Percentiles rank a stretch among this genome's conserved stretches.
Evolutionary conservation across 2,329 filamentous ascomycete species (phyloP).

Genomic region (Cordyceps cateniannulata): DNA sequence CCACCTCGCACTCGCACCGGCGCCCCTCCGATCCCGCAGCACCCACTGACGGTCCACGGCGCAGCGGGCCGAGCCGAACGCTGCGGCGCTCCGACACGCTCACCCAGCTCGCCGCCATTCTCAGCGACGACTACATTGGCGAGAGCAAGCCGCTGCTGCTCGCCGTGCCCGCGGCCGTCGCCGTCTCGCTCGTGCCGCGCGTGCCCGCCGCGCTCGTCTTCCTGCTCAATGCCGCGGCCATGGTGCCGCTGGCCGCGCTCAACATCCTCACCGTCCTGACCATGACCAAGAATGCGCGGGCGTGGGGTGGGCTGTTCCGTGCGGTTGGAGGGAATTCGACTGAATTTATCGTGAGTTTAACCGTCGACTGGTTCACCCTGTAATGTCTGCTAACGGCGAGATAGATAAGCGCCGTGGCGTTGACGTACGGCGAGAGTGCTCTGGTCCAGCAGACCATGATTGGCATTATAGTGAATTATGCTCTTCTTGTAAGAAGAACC

Average conservation of each 20-base stretch:
- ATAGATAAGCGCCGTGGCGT: conserved; percentile 6
- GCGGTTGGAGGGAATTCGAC: conserved; percentile 14
- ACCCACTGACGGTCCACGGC: too few relatives aligned
- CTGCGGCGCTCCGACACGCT: conserved; percentile 11
- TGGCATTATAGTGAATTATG: conserved; percentile 15
- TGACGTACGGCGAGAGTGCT: conserved; percentile 1
- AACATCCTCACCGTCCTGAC: conserved; percentile 13
- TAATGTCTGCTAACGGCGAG: neutral
- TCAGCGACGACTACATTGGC: conserved; percentile 14
- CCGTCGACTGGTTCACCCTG: neutral
- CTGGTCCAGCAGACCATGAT: conserved; percentile 15
- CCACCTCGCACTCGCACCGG: neutral
- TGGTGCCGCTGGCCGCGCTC: conserved; percentile 14
- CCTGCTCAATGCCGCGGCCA: conserved; percentile 11
- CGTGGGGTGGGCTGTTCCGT: conserved; percentile 13
- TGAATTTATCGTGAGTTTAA: conserved; percentile 12
- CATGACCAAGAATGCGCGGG: conserved; percentile 8
- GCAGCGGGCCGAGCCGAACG: neutral
- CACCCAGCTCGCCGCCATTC: conserved; percentile 10
- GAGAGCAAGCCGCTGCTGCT: conserved; percentile 14
- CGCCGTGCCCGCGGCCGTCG: conserved; percentile 9
- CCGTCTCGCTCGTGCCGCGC: neutral
- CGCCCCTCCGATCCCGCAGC: too few relatives aligned
- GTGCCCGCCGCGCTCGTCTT: conserved; percentile 6
- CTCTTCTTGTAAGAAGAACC: conserved; percentile 2